Evolutionary conservation across 2,329 filamentous ascomycete species (phyloP), one percentile per base, ranked within the genome.

Genomic region (Aspergillus terreus): DNA sequence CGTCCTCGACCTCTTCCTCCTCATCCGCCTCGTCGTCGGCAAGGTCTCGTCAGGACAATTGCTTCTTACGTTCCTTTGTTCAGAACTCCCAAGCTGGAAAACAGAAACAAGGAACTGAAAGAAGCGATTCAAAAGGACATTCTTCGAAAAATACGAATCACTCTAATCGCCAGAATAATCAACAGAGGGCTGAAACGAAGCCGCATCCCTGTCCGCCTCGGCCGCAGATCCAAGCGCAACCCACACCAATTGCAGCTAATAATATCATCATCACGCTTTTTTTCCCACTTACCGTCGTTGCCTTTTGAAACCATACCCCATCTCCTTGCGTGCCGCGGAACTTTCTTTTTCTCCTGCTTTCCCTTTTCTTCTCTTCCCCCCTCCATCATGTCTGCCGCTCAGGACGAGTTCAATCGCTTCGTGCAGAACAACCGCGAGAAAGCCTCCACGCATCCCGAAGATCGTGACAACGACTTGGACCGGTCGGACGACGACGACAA

Each of bases 361-460:
- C 17, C 23, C 21, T 44, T 40, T 44, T 30, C 36, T 47, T 49
- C 49, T 46, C 36, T 53, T 52, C 19, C 17, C 54, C 47, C 46
- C 59, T 61, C 63, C 67, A 71, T 53, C 41, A 75, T 75, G 72
- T 71, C 72, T 52, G 54, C 64, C 35, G 74, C 74, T 47, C 73
- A 75, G 61, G 75, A 76, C 63, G 75, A 77, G 68, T 74, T 75
- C 59, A 70, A 76, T 49, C 69, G 67, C 46, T 66, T 76, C 53
- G 64, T 76, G 42, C 65, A 66, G 51, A 65, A 60, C 54, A 69
- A 68, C 44, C 68, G 66, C 47, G 68, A 70, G 47, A 64, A 61
- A 43, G 57, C 54, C 50, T 63, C 65, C 47, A 61, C 65, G 33
- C 75, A 77, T 57, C 74, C 75, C 11, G 75, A 76, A 63, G 74